A percentile compares a stretch with the other conserved stretches of the same genome.
phyloP scores from a whole-genome alignment of 139 green algal species.

The Zygnema circumcarinatum region DNA sequence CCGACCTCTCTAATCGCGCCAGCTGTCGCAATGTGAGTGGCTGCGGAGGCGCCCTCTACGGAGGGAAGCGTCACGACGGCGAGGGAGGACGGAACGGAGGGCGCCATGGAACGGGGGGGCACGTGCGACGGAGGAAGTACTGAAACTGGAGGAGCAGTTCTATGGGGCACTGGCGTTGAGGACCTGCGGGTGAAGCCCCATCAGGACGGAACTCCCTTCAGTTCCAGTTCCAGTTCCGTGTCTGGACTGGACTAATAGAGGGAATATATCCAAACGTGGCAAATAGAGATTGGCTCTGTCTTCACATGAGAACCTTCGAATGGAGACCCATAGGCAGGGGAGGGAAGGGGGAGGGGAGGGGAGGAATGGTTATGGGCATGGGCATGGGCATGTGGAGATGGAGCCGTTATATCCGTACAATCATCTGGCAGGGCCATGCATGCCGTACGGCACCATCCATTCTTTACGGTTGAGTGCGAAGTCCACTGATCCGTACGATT shows the following conservation, averaged over 20 bases:
- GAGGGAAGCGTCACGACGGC: neutral
- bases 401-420: no score
- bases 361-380: neutral
- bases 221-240: no score
- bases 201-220: no score
- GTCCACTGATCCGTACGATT: no score
- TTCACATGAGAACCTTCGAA: neutral
- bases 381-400: no score
- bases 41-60: neutral
- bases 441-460: neutral
- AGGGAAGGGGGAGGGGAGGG: neutral
- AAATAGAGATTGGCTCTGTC: neutral
- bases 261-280: neutral
- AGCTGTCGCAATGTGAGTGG: neutral
- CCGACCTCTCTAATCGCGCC: neutral
- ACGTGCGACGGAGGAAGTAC: neutral
- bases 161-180: neutral
- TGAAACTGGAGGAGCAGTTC: neutral
- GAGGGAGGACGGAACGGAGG: neutral
- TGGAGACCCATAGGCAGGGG: neutral
- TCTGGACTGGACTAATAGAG: no score
- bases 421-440: neutral
- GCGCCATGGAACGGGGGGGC: neutral
- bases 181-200: no score
- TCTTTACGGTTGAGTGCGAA: no score